These are phyloP conservation scores for Curvularia spicifera DNA, from an alignment of 2,329 filamentous ascomycete species.

Conservation along the genomic window DNA sequence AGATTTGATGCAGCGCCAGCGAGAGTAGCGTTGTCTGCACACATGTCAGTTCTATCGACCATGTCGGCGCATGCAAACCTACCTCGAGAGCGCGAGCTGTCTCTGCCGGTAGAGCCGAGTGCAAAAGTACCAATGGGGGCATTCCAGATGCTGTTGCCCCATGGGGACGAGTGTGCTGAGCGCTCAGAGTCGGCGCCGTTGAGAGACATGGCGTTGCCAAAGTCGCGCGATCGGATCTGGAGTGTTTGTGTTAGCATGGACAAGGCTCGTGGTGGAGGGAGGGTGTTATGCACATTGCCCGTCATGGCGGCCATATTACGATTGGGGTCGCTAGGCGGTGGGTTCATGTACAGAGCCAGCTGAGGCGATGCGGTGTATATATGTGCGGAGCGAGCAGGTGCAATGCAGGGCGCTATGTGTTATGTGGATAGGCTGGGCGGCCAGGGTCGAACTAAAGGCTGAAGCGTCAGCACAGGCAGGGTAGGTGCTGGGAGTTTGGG, in stretches of 20 bases:
- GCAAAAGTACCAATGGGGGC: slow-evolving; percentile 30
- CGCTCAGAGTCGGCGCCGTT: slow-evolving; percentile 40
- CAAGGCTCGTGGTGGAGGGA: slow-evolving; percentile 2
- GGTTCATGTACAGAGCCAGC: slow-evolving; percentile 26
- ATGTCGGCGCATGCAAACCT: slow-evolving; percentile 6
- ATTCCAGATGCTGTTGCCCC: slow-evolving; percentile 49
- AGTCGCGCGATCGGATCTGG: slow-evolving; percentile 43
- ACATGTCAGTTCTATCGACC: slow-evolving; percentile 21
- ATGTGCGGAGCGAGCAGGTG: slow-evolving; percentile 15
- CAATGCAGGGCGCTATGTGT: slow-evolving; percentile 4
- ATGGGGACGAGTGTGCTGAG: slow-evolving; percentile 35
- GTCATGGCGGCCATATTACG: slow-evolving; percentile 41
- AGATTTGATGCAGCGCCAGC: slow-evolving; percentile 36
- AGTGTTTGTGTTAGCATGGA: slow-evolving; percentile 7
- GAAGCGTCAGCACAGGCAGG: slow-evolving; percentile 45
- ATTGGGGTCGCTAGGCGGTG: slow-evolving; percentile 22
- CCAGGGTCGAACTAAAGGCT: slow-evolving; percentile 36
- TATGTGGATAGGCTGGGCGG: slow-evolving; percentile 15
- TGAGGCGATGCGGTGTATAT: slow-evolving; percentile 2
- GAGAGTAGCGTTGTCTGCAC: slow-evolving; percentile 40
- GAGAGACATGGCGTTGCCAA: slow-evolving; percentile 37
- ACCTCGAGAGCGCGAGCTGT: slow-evolving; percentile 46
- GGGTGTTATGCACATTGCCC: slow-evolving; percentile 38
- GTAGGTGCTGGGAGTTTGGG: slow-evolving; percentile 18
- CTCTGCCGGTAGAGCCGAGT: slow-evolving; percentile 39